A percentile compares a stretch with the other conserved stretches of the same genome.
Evolutionary conservation across 2,329 filamentous ascomycete species (phyloP).

Genomic region (Sporothrix humicola): DNA sequence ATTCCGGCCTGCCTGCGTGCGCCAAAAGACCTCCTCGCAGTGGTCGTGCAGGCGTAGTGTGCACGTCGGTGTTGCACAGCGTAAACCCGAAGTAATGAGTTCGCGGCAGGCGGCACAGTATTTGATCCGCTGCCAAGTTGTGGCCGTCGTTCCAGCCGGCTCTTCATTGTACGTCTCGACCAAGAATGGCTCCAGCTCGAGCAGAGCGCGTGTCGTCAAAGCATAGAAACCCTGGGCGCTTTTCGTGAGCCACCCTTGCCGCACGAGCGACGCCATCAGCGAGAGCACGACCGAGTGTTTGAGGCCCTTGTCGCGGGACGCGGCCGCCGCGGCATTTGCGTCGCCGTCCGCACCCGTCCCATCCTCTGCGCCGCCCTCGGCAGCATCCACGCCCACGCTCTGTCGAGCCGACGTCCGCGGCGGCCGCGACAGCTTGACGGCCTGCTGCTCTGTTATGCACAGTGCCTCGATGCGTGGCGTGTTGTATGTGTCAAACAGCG

Average conservation of each 20-base stretch:
- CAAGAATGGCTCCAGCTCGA: constrained; percentile 86
- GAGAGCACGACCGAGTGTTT: constrained; percentile 79
- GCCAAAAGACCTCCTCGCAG: constrained; percentile 76
- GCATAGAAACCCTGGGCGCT: constrained; percentile 74
- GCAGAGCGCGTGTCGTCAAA: constrained; percentile 75
- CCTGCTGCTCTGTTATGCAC: constrained; percentile 80
- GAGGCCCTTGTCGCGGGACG: constrained; percentile 59
- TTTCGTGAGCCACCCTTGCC: constrained; percentile 84
- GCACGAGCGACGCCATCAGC: constrained; percentile 71
- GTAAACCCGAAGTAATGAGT: constrained; percentile 82
- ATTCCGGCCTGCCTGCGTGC: constrained; percentile 50
- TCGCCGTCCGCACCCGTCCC: constrained; percentile 25
- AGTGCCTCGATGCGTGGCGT: constrained; percentile 79
- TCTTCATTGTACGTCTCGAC: constrained; percentile 85
- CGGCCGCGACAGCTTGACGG: constrained; percentile 69
- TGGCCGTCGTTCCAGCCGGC: constrained; percentile 52
- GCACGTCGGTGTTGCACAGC: constrained; percentile 74
- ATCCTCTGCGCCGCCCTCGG: background rate
- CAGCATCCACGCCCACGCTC: background rate
- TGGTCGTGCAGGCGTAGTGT: constrained; percentile 74
- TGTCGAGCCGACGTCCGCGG: constrained; percentile 43
- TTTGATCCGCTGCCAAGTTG: constrained; percentile 78
- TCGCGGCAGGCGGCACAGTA: constrained; percentile 88
- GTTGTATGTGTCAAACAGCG: constrained; percentile 91
- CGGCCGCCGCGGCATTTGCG: constrained; percentile 43